Conservation (phyloP, 2,329 filamentous ascomycete genomes). For the Karstenula rhodostoma region DNA sequence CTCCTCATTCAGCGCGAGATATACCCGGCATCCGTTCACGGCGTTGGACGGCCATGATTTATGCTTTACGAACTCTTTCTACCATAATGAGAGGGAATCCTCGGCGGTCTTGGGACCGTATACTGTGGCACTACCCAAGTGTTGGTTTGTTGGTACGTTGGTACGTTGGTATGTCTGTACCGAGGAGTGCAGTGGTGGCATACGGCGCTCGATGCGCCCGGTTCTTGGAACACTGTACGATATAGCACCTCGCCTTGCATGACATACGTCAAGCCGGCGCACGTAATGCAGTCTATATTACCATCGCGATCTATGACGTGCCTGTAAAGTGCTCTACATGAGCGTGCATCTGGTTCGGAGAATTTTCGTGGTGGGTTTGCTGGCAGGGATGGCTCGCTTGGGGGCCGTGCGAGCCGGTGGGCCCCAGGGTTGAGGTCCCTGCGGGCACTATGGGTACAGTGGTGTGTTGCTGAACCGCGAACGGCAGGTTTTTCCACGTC, state of each 20-base stretch:
- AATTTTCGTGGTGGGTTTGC: background rate
- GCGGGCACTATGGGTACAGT: slow-evolving; percentile 1
- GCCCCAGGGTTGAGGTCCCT: slow-evolving; percentile 10
- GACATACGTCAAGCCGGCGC: slow-evolving; percentile 24
- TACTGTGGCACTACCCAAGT: too few relatives aligned
- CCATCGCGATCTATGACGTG: background rate
- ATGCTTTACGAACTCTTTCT: slow-evolving; percentile 24
- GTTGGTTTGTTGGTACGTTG: too few relatives aligned
- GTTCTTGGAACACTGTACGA: slow-evolving; percentile 3
- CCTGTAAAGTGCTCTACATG: background rate
- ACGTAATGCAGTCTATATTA: slow-evolving; percentile 11
- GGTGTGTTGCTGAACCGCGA: background rate
- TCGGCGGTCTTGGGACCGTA: background rate
- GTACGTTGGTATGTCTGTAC: too few relatives aligned
- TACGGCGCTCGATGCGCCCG: background rate
- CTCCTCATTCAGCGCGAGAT: slow-evolving; percentile 25
- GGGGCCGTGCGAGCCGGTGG: background rate
- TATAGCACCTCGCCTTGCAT: slow-evolving; percentile 7
- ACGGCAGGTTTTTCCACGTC: too few relatives aligned
- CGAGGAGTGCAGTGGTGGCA: background rate
- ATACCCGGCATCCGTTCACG: slow-evolving; percentile 23
- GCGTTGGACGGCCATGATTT: slow-evolving; percentile 28
- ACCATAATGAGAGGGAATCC: background rate
- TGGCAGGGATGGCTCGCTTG: background rate
- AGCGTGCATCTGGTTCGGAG: background rate